A percentile compares a stretch with the other conserved stretches of the same genome.
These are phyloP conservation scores for Xerocomus nothofagi DNA, from an alignment of 1,284 basidiomycete species.

Conservation along the genomic window DNA sequence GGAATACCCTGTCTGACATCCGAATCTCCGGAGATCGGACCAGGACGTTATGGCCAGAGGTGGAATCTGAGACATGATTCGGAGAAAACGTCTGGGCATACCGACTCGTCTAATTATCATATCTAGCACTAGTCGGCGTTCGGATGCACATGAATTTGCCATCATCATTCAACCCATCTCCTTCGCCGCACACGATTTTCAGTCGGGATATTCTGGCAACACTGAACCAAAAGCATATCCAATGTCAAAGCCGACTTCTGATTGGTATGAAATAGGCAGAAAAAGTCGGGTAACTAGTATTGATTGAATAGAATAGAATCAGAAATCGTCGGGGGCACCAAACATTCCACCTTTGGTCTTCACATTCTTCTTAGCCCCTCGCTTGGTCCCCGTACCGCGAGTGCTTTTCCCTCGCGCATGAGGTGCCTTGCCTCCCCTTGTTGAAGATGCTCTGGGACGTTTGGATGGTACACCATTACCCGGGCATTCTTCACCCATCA, in stretches of 20 bases:
- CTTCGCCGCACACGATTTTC: too few relatives aligned
- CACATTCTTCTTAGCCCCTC: conserved; percentile 27
- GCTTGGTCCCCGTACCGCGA: conserved; percentile 25
- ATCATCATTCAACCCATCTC: too few relatives aligned
- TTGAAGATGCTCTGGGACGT: conserved; percentile 29
- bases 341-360: conserved; percentile 39
- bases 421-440: conserved; percentile 25
- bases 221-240: not conserved
- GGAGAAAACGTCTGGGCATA: too few relatives aligned
- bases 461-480: conserved; percentile 27
- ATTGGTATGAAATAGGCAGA: not conserved
- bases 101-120: too few relatives aligned
- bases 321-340: conserved; percentile 37
- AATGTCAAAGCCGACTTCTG: not conserved
- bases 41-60: too few relatives aligned
- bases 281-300: not conserved
- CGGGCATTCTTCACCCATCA: conserved; percentile 28
- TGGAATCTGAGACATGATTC: too few relatives aligned
- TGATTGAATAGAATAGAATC: conserved; percentile 7
- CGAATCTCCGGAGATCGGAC: too few relatives aligned
- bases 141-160: too few relatives aligned
- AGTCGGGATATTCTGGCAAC: not conserved
- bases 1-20: too few relatives aligned
- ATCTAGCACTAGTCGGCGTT: too few relatives aligned
- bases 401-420: conserved; percentile 32